phyloP scores from a whole-genome alignment of 2,329 filamentous ascomycete genomes.

The Diplodia mutila region DNA sequence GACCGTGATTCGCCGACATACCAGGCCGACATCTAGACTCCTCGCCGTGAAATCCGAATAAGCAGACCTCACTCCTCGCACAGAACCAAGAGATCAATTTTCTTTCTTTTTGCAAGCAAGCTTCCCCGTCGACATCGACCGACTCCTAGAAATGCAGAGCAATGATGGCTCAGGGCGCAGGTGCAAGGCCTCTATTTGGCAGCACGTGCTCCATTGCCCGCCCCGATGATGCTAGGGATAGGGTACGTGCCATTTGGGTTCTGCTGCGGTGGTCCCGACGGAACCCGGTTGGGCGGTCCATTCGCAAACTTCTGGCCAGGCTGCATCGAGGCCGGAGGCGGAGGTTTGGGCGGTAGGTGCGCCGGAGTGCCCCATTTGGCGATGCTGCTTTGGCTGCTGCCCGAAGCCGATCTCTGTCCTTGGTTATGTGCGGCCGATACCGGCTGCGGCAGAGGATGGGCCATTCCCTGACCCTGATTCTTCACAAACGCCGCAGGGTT shows the following conservation, averaged over 20 bases:
- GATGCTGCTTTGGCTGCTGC: slow-evolving; percentile 51
- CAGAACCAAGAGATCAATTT: not conserved
- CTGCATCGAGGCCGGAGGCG: slow-evolving; percentile 46
- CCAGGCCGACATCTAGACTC: slow-evolving; percentile 23
- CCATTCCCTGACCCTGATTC: slow-evolving; percentile 25
- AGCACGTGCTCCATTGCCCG: slow-evolving; percentile 22
- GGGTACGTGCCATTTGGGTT: slow-evolving; percentile 20
- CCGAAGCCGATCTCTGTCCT: slow-evolving; percentile 30
- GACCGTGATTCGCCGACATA: slow-evolving; percentile 22
- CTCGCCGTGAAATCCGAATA: slow-evolving; percentile 16
- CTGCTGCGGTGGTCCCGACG: slow-evolving; percentile 15
- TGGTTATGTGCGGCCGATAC: slow-evolving; percentile 32
- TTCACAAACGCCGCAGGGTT: slow-evolving; percentile 31
- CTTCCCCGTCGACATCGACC: slow-evolving; percentile 11
- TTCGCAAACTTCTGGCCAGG: slow-evolving; percentile 37
- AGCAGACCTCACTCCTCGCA: slow-evolving; percentile 16
- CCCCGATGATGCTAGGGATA: slow-evolving; percentile 24
- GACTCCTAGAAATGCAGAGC: slow-evolving; percentile 17
- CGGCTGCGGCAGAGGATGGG: slow-evolving; percentile 31
- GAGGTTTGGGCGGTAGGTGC: slow-evolving; percentile 60
- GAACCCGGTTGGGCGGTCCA: slow-evolving; percentile 1
- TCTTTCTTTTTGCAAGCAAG: slow-evolving; percentile 10
- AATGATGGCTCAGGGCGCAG: slow-evolving; percentile 4
- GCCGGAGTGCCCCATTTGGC: slow-evolving; percentile 61
- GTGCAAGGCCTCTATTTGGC: slow-evolving; percentile 11